phyloP scores from a whole-genome alignment of 208 protist species.

The Trypanosoma congolense region DNA sequence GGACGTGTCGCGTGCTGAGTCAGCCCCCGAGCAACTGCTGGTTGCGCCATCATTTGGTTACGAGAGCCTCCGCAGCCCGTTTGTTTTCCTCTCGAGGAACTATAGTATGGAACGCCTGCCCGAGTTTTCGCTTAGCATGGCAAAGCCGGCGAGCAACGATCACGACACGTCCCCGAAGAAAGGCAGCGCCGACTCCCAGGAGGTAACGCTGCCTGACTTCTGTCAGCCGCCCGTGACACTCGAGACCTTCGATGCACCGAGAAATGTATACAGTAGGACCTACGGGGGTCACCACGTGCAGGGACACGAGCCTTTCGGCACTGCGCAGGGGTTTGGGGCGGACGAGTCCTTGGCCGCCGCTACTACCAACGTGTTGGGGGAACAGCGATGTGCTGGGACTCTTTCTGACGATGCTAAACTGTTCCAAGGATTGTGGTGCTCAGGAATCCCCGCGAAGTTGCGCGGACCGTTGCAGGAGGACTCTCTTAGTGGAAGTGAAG shows the following conservation, averaged over 20 bases:
- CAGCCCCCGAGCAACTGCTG: conserved; percentile 14
- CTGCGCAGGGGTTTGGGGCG: neutral
- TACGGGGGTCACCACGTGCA: conserved; percentile 4
- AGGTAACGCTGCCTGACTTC: conserved; percentile 31
- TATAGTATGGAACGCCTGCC: conserved; percentile 33
- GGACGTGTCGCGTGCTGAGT: neutral
- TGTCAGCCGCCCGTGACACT: conserved; percentile 31
- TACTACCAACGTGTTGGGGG: neutral
- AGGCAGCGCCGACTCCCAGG: conserved; percentile 10
- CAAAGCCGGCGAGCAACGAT: conserved; percentile 18
- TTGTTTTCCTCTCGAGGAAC: conserved; percentile 30
- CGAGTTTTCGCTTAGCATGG: conserved; percentile 37
- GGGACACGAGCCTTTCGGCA: conserved; percentile 14
- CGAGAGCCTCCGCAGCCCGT: conserved; percentile 25
- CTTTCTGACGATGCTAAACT: neutral
- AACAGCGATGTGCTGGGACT: neutral
- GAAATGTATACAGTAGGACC: conserved; percentile 14
- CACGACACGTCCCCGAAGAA: conserved; percentile 14
- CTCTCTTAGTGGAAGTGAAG: conserved; percentile 32
- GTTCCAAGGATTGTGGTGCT: conserved; percentile 8
- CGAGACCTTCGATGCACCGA: conserved; percentile 29
- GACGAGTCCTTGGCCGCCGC: neutral
- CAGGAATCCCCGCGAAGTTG: conserved; percentile 20
- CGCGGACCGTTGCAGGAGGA: conserved; percentile 22
- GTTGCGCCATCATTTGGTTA: conserved; percentile 14